Conservation (phyloP, 768 basidiomycete genomes). For the Mycena indigotica region DNA sequence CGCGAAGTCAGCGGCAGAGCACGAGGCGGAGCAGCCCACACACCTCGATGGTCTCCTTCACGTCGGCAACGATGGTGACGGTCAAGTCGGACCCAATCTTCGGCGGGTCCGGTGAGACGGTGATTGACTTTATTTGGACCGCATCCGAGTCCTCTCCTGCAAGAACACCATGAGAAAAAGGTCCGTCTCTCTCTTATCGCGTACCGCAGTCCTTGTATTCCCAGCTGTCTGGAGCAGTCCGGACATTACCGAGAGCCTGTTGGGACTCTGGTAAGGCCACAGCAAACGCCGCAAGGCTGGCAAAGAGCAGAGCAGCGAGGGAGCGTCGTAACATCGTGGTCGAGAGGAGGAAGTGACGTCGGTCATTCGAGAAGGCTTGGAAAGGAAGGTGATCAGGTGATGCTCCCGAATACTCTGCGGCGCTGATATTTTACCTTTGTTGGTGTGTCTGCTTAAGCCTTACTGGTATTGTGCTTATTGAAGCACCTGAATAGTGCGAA, state of each 20-base stretch:
- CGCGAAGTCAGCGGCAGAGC: background rate
- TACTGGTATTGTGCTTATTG: too few relatives aligned
- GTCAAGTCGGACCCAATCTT: conserved; percentile 67
- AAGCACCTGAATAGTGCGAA: too few relatives aligned
- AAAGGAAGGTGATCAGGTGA: too few relatives aligned
- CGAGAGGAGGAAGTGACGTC: background rate
- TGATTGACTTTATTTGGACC: conserved; percentile 53
- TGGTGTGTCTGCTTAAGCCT: too few relatives aligned
- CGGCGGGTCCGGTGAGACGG: conserved; percentile 67
- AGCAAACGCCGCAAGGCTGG: conserved; percentile 1
- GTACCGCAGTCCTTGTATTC: conserved; percentile 59
- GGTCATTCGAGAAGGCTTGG: too few relatives aligned
- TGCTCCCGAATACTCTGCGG: too few relatives aligned
- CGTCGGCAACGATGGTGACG: conserved; percentile 57
- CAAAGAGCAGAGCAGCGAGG: conserved; percentile 1
- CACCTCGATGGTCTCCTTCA: conserved; percentile 55
- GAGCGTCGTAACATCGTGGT: conserved; percentile 5
- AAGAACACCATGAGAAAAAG: background rate
- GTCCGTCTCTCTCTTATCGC: conserved; percentile 17
- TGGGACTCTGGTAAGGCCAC: conserved; percentile 8
- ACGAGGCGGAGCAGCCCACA: conserved; percentile 11
- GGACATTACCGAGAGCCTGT: conserved; percentile 25
- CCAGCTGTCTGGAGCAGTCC: conserved; percentile 46
- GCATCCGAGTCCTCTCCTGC: conserved; percentile 40
- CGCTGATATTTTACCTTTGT: too few relatives aligned